Base-by-base conservation (phyloP, 2,329 filamentous ascomycete species). In the Talaromyces albobiverticillius region DNA sequence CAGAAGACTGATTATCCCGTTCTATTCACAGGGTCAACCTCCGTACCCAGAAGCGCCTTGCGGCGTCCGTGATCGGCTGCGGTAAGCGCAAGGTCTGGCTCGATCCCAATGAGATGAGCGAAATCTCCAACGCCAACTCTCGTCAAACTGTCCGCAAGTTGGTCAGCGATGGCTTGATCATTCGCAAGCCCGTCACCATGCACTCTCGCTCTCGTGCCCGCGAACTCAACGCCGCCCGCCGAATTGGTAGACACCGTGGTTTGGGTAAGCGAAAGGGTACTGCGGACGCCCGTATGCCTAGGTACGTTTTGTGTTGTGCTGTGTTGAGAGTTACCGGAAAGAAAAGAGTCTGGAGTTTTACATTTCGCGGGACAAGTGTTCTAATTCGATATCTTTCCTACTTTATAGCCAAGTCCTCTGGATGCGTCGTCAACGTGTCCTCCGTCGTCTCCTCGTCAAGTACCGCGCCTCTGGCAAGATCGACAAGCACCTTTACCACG, bases 231-330 rank as follows among this genome's bases (percentile, higher is more conserved):
- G 89, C 90, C 64, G 89, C 94, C 76, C 88, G 94, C 81, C 85
- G 92, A 75, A 92, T 95, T 75, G 94, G 94, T 76, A 86, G 94
- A 81, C 94, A 99, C 86, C 89, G 94, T 80, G 94, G 94, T 77
- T 96, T 96, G 83, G 94, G 94, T 90, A 99, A 99, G 91, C 90
- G 94, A 81, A 99, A 99, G 93, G 95, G 94, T 96, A 97, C 95
- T 74, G 90, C 90, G 77, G 93, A 99, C 77, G 93, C 94, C 76
- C 90, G 94, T 87, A 99, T 99, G 94, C 93, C 93, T 75, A 88
- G 87, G 89, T 94, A 89, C 76, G 88, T 71, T n/a, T n/a, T n/a
- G n/a, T n/a, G n/a, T n/a, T n/a, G n/a, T n/a, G n/a, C n/a, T n/a
- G n/a, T n/a, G n/a, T n/a, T n/a, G n/a, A n/a, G n/a, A n/a, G n/a